Evolutionary conservation across 257 asterid species (phyloP).

Genomic region (Jacaranda mimosifolia): DNA sequence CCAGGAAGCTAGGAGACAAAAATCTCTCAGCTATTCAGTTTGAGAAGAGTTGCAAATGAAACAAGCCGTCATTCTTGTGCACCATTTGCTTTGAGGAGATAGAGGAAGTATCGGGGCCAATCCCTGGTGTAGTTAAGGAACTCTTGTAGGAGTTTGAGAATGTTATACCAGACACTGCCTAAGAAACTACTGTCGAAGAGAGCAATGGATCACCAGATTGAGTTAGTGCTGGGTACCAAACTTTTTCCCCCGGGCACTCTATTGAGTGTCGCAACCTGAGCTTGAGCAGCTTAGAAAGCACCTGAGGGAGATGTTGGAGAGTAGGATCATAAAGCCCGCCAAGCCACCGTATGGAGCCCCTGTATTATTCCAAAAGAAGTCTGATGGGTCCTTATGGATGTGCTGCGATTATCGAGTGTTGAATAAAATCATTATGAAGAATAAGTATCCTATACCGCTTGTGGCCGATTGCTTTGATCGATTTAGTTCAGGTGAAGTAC

Average conservation of each 20-base stretch:
- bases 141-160: not conserved
- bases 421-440: too few species aligned
- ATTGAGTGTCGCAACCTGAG: not conserved
- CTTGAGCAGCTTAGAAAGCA: not conserved
- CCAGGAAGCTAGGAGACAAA: too few species aligned
- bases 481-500: too few species aligned
- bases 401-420: too few species aligned
- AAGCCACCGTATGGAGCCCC: not conserved
- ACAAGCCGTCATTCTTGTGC: too few species aligned
- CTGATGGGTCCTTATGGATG: too few species aligned
- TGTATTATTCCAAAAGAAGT: too few species aligned
- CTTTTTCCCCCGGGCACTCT: not conserved
- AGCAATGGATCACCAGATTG: not conserved
- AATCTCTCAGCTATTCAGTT: not conserved
- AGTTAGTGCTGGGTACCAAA: not conserved
- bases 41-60: too few species aligned
- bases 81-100: not conserved
- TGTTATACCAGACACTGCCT: not conserved
- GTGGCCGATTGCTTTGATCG: too few species aligned
- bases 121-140: not conserved
- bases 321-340: not conserved
- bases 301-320: not conserved
- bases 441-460: too few species aligned
- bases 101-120: not conserved
- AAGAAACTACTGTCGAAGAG: not conserved